These are phyloP conservation scores for Pseudocercospora musae DNA, from an alignment of 2,329 filamentous ascomycete species.

Conservation along the genomic window DNA sequence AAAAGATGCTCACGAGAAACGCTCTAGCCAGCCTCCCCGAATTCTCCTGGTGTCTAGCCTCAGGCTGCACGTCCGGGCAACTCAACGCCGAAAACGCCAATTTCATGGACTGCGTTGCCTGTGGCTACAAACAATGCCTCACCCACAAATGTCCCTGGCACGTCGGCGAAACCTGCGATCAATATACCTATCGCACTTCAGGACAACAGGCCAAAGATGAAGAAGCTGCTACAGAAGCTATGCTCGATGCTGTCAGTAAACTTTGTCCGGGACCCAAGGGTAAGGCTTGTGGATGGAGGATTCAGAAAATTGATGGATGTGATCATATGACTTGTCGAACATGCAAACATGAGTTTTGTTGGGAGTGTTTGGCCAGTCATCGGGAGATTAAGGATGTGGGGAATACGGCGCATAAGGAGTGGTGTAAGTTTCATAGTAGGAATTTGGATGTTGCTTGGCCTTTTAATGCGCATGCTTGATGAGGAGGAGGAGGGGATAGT, in stretches of 20 bases:
- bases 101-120: slow-evolving; percentile 41
- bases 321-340: slow-evolving; percentile 41
- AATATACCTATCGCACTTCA: slow-evolving; percentile 38
- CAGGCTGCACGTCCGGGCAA: slow-evolving; percentile 53
- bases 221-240: slow-evolving; percentile 27
- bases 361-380: slow-evolving; percentile 33
- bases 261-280: slow-evolving; percentile 34
- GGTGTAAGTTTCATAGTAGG: slow-evolving; percentile 31
- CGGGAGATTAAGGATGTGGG: slow-evolving; percentile 29
- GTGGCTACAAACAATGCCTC: slow-evolving; percentile 38
- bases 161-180: slow-evolving; percentile 38
- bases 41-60: slow-evolving; percentile 53
- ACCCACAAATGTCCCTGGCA: slow-evolving; percentile 40
- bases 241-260: slow-evolving; percentile 36
- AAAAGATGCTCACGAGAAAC: slow-evolving; percentile 44
- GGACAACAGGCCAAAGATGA: slow-evolving; percentile 26
- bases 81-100: slow-evolving; percentile 44
- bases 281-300: slow-evolving; percentile 35
- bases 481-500: no score
- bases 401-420: slow-evolving; percentile 28
- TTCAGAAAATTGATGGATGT: slow-evolving; percentile 42
- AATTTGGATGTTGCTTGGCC: slow-evolving; percentile 32
- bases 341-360: slow-evolving; percentile 43
- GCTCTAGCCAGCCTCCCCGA: slow-evolving; percentile 44
- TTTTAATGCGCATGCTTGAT: slow-evolving; percentile 47